Base-by-base conservation (phyloP, 495 filamentous ascomycete genomes). In the Viridothelium virens region DNA sequence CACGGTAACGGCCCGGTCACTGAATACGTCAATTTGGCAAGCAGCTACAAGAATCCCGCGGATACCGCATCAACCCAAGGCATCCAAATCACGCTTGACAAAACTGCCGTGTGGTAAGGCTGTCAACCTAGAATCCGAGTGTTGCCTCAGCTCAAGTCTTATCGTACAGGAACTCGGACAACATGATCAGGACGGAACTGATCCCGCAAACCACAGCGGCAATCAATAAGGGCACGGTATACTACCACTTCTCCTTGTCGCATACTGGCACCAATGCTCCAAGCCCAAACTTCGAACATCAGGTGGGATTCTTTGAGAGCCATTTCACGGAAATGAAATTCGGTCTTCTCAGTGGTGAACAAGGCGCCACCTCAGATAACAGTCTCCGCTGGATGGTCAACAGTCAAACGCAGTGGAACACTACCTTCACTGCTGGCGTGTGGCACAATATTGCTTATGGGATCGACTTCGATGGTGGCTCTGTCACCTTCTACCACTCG, bases 261-360 rank as follows among this genome's bases (percentile, higher is more conserved):
- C 81, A 82, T 63, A 79, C 74, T 11, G 76, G 79, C 61, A 79
- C 77, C 39, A 89, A 89, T 74, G 74, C 85, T 0, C 88, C 88
- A 0, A 81, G 78, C 38, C 78, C 80, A 1, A 79, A 77, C 3
- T 81, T 86, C 63, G 88, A 91, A 78, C 88, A 90, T 73, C 88
- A 91, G 75, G 86, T 91, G 66, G 84, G 81, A 70, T 91, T 91
- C 79, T 90, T 91, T 71, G 82, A 90, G 79, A 84, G 80, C 73
- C 87, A 90, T 78, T 90, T 89, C 75, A 90, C 87, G 65, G 88
- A 90, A 78, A 75, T 91, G 73, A 89, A 91, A 78, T 85, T 84
- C 67, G 89, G 88, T 65, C 83, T 85, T 64, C 80, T 70, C 25
- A 38, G 79, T 59, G 86, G 86, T 63, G 84, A 85, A 74, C 67